phyloP scores from a whole-genome alignment of 192 early-diverging fungal genomes.

The Kickxella alabastrina region DNA sequence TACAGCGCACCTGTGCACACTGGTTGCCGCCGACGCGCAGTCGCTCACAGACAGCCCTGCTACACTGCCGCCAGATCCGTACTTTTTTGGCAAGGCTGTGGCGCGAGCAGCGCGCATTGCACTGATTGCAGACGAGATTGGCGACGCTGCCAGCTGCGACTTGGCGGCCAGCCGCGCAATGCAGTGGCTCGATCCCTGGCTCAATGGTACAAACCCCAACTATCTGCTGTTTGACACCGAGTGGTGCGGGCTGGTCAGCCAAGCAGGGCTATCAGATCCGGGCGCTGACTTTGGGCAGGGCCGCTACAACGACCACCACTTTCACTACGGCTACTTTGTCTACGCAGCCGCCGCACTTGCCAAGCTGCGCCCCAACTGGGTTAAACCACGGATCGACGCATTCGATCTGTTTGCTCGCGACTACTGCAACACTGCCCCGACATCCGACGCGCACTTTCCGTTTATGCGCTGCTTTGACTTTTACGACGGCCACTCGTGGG shows the following conservation, averaged over 20 bases:
- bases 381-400: slow-evolving; percentile 3
- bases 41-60: not conserved
- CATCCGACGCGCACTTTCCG: slow-evolving; percentile 46
- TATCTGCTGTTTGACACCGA: slow-evolving; percentile 43
- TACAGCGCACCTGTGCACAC: slow-evolving; percentile 9
- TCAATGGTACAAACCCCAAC: slow-evolving; percentile 28
- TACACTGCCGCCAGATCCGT: slow-evolving; percentile 43
- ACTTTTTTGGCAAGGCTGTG: slow-evolving; percentile 53
- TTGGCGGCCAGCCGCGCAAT: slow-evolving; percentile 11
- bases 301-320: slow-evolving; percentile 58
- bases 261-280: slow-evolving; percentile 25
- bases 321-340: slow-evolving; percentile 58
- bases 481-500: slow-evolving; percentile 60
- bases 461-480: slow-evolving; percentile 55
- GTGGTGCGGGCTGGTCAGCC: slow-evolving; percentile 46
- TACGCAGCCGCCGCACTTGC: slow-evolving; percentile 49
- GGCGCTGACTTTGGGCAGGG: slow-evolving; percentile 54
- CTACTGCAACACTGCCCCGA: slow-evolving; percentile 38
- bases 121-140: slow-evolving; percentile 52
- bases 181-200: slow-evolving; percentile 42
- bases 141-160: slow-evolving; percentile 20
- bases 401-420: slow-evolving; percentile 46
- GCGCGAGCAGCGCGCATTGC: slow-evolving; percentile 50
- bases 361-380: slow-evolving; percentile 40
- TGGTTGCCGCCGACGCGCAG: slow-evolving; percentile 32